Evolutionary conservation across 2,329 filamentous ascomycete species (phyloP).

Genomic region (Parafenestella ontariensis): DNA sequence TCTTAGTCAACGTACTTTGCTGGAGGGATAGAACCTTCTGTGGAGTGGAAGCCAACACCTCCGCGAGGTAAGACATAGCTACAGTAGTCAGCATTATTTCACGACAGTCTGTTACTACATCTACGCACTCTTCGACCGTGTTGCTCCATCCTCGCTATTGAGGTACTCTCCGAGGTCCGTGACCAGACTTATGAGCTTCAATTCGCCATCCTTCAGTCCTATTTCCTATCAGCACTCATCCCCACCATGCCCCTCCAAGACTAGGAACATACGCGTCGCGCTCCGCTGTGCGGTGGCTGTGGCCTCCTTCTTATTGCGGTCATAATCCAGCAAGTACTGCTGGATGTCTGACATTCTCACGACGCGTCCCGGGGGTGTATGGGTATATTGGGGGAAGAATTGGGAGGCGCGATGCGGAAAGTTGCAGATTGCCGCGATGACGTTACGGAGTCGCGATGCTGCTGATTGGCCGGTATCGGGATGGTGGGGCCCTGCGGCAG

Average conservation of each 20-base stretch:
- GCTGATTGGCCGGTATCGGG: conserved; percentile 30
- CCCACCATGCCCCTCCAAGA: conserved; percentile 15
- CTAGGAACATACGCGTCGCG: conserved; percentile 46
- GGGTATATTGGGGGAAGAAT: conserved; percentile 1
- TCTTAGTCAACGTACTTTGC: conserved; percentile 53
- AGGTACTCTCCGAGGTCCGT: conserved; percentile 71
- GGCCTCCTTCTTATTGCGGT: conserved; percentile 57
- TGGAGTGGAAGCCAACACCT: conserved; percentile 59
- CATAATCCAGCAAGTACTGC: conserved; percentile 59
- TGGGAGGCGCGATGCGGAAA: conserved; percentile 15
- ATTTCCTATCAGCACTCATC: conserved; percentile 23
- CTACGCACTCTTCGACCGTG: conserved; percentile 62
- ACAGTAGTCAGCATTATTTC: conserved; percentile 15
- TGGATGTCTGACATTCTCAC: conserved; percentile 60
- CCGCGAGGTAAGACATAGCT: conserved; percentile 60
- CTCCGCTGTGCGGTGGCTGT: conserved; percentile 52
- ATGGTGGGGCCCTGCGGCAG: conserved; percentile 22
- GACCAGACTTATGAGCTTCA: conserved; percentile 68
- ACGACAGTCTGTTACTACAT: conserved; percentile 31
- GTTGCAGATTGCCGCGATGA: conserved; percentile 21
- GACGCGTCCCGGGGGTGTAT: conserved; percentile 8
- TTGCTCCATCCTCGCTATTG: conserved; percentile 68
- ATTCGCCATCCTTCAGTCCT: conserved; percentile 67
- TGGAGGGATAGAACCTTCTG: conserved; percentile 65
- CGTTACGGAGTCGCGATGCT: conserved; percentile 21